Evolutionary conservation across 116 monocot genomes (phyloP), one percentile per base, ranked within the genome.

Genomic region (Cymodocea nodosa): DNA sequence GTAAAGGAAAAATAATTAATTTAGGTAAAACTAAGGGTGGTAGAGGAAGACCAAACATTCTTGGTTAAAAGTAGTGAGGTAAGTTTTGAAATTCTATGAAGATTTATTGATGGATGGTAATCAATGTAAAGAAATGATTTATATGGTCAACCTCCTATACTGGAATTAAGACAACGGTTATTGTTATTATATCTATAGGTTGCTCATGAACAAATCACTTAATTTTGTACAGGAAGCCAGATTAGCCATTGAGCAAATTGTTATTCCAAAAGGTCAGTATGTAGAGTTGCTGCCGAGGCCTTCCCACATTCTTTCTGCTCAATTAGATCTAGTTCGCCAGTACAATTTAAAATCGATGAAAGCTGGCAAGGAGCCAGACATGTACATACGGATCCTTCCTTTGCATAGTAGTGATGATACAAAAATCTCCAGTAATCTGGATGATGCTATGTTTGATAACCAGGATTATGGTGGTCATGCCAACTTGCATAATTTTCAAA

Each of bases 271-370:
- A 37, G 78, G 81, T 15, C 69, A 85, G 58, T 13, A 60, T 30
- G 85, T 83, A 17, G 79, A 83, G 75, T 77, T 95, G 62, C 94
- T 90, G 4, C 85, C 87, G 5, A 83, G 90, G 63, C 78, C 81
- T 24, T 23, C 75, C 5, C 58, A 66, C 4, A 71, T 90, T 25
- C 73, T 87, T 62, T 66, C 59, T 51, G 65, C 66, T 55, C 94
- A 95, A 73, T 77, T 85, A 52, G 79, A 76, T 17, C 67, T 95
- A 2, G 44, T 37, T 61, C 61, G 61, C 36, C 15, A 61, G 17
- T 61, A 61, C 61, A 35, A 62, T 62, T n/a, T 62, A 2, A 62
- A 62, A 18, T 35, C 62, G 17, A 36, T 36, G 62, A 62, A 62
- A 62, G 62, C 5, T 15, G 62, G 62, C 36, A 62, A 62, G 62